phyloP scores from a whole-genome alignment of 2,329 filamentous ascomycete species.

The Dothidotthia symphoricarpi region DNA sequence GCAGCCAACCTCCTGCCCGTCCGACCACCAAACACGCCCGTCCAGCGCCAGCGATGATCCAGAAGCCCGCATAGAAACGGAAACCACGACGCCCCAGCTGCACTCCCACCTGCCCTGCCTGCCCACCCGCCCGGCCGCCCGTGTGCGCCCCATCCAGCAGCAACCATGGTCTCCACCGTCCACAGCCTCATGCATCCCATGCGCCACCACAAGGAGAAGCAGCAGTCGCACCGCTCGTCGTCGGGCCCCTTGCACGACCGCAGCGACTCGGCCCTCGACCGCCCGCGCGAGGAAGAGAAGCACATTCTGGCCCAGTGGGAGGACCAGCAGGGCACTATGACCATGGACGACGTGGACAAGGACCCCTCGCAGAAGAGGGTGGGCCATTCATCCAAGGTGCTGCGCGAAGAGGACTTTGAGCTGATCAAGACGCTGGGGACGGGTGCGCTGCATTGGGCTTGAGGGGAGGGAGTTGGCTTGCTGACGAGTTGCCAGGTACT shows the following conservation, averaged over 20 bases:
- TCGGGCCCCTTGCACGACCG: constrained; percentile 30
- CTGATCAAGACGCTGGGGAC: constrained; percentile 75
- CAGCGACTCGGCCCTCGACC: constrained; percentile 38
- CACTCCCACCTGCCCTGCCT: constrained; percentile 15
- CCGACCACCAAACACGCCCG: constrained; percentile 4
- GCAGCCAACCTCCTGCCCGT: background rate
- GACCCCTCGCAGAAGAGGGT: constrained; percentile 48
- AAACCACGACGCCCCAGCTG: constrained; percentile 8
- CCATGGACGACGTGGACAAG: constrained; percentile 44
- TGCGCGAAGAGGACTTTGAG: constrained; percentile 62
- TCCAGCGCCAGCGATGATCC: constrained; percentile 2
- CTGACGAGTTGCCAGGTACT: constrained; percentile 55
- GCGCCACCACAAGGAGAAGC: too few species aligned
- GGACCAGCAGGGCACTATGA: constrained; percentile 45
- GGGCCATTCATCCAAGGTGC: constrained; percentile 48
- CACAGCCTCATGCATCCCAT: constrained; percentile 40
- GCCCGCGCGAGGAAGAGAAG: constrained; percentile 50
- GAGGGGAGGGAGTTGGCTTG: constrained; percentile 1
- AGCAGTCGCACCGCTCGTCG: constrained; percentile 24
- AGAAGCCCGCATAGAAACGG: constrained; percentile 8
- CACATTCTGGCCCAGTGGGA: constrained; percentile 48
- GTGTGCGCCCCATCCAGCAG: constrained; percentile 8
- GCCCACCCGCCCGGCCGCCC: constrained; percentile 12
- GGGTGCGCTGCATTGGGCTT: constrained; percentile 48
- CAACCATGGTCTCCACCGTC: constrained; percentile 39